Evolutionary conservation across 1,284 basidiomycete species (phyloP).

Genomic region (Sporisorium graminicola): DNA sequence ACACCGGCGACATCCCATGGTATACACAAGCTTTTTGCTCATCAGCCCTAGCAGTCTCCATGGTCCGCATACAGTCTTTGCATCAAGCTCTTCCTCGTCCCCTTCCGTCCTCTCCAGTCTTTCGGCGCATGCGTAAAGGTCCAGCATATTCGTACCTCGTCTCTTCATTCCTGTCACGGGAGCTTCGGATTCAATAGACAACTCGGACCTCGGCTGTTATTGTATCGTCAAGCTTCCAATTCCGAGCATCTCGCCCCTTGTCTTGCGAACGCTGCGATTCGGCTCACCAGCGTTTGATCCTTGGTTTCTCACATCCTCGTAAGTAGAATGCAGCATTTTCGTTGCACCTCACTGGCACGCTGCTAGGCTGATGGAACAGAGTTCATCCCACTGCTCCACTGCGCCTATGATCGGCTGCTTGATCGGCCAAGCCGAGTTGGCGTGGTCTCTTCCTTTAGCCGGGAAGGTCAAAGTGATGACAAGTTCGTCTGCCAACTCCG

Average conservation of each 20-base stretch:
- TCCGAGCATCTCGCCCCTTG: background rate
- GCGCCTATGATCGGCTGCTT: background rate
- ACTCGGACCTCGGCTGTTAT: background rate
- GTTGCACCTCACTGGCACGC: background rate
- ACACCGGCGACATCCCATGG: background rate
- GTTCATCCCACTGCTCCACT: background rate
- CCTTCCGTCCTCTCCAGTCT: background rate
- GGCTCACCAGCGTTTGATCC: background rate
- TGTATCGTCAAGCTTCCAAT: background rate
- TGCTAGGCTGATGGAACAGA: background rate
- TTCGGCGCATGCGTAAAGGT: background rate
- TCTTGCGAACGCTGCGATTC: background rate
- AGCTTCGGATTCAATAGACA: background rate
- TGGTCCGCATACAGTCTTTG: conserved; percentile 8
- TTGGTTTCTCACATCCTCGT: background rate
- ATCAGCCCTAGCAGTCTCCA: conserved; percentile 9
- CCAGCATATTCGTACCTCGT: background rate
- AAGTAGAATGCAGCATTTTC: background rate
- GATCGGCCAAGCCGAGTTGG: background rate
- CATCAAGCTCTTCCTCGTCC: conserved; percentile 15
- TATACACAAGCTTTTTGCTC: background rate
- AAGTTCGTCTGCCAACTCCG: background rate
- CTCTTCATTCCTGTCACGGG: background rate
- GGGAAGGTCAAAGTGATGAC: background rate
- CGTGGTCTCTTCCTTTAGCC: background rate